phyloP scores from a whole-genome alignment of 2,329 filamentous ascomycete species.

The Hysterium pulicare region DNA sequence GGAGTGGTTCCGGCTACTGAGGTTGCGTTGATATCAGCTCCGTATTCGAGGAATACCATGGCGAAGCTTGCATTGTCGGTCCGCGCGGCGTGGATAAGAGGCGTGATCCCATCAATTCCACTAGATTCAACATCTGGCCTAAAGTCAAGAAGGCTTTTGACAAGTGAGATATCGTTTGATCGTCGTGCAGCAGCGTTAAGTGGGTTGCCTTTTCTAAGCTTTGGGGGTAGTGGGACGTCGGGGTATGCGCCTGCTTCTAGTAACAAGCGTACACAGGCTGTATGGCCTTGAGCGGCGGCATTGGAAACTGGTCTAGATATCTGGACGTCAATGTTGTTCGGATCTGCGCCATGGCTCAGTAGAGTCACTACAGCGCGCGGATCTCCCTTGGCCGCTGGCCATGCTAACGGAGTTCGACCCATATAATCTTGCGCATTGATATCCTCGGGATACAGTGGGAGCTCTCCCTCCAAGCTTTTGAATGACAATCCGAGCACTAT shows the following conservation, averaged over 20 bases:
- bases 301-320: conserved; percentile 16
- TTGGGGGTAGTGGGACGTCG: conserved; percentile 20
- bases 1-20: conserved; percentile 26
- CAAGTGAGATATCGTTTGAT: conserved; percentile 22
- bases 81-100: conserved; percentile 30
- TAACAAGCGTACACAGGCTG: conserved; percentile 20
- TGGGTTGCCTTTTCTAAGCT: conserved; percentile 26
- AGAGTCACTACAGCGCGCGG: conserved; percentile 14
- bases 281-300: conserved; percentile 16
- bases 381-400: conserved; percentile 25
- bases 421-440: conserved; percentile 20
- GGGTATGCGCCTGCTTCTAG: conserved; percentile 28
- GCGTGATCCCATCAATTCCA: conserved; percentile 28
- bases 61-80: conserved; percentile 29
- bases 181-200: conserved; percentile 29
- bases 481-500: conserved; percentile 21
- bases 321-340: conserved; percentile 22
- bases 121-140: conserved; percentile 26
- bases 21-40: conserved; percentile 32
- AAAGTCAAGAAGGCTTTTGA: conserved; percentile 32
- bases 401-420: conserved; percentile 23
- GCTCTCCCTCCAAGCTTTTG: conserved; percentile 14
- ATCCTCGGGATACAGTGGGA: conserved; percentile 13
- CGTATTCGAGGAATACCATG: conserved; percentile 33
- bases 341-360: conserved; percentile 20